These are phyloP conservation scores for Sungouiozyma ichnusensis DNA, from an alignment of 805 yeast species.

Conservation along the genomic window DNA sequence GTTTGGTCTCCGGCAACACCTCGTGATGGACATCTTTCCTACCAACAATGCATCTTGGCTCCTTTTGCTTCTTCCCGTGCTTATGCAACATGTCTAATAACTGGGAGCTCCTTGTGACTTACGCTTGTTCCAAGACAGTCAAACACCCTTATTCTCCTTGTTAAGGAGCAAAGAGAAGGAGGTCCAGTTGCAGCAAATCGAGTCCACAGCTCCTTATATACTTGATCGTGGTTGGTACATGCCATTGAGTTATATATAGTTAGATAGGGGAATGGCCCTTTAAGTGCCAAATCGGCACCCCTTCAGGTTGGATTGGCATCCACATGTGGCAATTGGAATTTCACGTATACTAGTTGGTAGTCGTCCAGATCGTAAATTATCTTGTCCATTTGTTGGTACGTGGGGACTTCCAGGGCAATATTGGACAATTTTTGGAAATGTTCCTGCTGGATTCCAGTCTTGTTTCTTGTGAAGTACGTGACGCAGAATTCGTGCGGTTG, in stretches of 20 bases:
- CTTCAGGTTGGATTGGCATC: no score
- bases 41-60: slow-evolving; percentile 10
- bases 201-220: not conserved
- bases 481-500: slow-evolving; percentile 67
- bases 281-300: no score
- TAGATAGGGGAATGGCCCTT: slow-evolving; percentile 1
- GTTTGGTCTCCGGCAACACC: slow-evolving; percentile 8
- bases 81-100: slow-evolving; percentile 11
- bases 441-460: slow-evolving; percentile 5
- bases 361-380: slow-evolving; percentile 65
- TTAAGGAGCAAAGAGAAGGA: no score
- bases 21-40: not conserved
- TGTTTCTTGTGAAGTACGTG: slow-evolving; percentile 36
- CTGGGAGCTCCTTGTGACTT: not conserved
- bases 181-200: no score
- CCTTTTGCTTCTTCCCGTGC: slow-evolving; percentile 8
- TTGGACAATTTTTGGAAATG: slow-evolving; percentile 29
- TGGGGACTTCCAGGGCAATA: slow-evolving; percentile 20
- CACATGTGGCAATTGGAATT: no score
- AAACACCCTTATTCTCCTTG: no score
- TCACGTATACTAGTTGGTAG: slow-evolving; percentile 61
- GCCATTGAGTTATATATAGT: no score
- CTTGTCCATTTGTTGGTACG: slow-evolving; percentile 53
- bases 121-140: no score
- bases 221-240: not conserved